Evolutionary conservation across 495 filamentous ascomycete genomes (phyloP).

Genomic region (Penicillium flavigenum): DNA sequence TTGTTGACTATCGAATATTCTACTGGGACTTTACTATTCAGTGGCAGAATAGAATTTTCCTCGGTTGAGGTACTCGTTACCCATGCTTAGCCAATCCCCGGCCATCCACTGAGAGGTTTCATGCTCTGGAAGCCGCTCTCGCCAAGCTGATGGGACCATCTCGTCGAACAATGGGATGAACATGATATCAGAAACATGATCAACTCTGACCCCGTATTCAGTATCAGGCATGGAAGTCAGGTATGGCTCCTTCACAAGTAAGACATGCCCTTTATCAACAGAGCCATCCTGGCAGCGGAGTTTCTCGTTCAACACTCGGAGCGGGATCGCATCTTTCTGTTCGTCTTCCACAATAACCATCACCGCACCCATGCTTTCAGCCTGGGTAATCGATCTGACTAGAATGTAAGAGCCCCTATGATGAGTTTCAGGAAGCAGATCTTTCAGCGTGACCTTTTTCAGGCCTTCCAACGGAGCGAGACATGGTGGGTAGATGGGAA

Average conservation of each 20-base stretch:
- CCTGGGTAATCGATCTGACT: constrained; percentile 38
- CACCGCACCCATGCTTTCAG: constrained; percentile 39
- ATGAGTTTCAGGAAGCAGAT: constrained; percentile 48
- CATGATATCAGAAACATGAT: constrained; percentile 51
- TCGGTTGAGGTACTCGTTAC: constrained; percentile 34
- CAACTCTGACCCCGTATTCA: constrained; percentile 43
- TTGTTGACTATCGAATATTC: not conserved
- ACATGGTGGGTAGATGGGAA: constrained; percentile 10
- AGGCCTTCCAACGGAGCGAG: constrained; percentile 18
- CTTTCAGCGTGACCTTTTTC: constrained; percentile 23
- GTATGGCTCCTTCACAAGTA: constrained; percentile 55
- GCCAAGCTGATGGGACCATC: constrained; percentile 37
- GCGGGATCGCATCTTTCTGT: constrained; percentile 38
- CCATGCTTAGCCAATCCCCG: constrained; percentile 32
- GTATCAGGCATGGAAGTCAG: constrained; percentile 37
- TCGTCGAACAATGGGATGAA: constrained; percentile 30
- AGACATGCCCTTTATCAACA: constrained; percentile 31
- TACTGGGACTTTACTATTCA: constrained; percentile 20
- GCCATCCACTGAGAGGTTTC: constrained; percentile 22
- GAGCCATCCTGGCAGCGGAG: constrained; percentile 18
- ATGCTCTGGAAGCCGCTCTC: constrained; percentile 11
- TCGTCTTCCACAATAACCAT: constrained; percentile 52
- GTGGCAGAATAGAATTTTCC: constrained; percentile 20
- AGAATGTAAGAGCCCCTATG: constrained; percentile 47
- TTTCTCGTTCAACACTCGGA: constrained; percentile 45